Base-by-base conservation (phyloP, 2,329 filamentous ascomycete species). In the Trichoderma endophyticum region DNA sequence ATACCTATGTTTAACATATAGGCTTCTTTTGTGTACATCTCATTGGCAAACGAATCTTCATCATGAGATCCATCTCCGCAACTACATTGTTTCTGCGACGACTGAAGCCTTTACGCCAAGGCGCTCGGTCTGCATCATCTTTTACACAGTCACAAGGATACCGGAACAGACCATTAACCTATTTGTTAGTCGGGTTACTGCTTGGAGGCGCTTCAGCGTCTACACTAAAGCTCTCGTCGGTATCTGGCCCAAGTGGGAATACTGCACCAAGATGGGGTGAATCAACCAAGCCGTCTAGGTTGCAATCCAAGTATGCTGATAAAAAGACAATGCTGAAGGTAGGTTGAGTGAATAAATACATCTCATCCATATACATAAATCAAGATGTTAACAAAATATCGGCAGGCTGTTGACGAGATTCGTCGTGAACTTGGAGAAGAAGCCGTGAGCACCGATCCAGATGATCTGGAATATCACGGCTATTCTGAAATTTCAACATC, bases 401-500 rank as follows among this genome's bases (percentile, higher is more conserved):
- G 12, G 4, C 11, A 76, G 75, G 75, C 75, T 12, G 74, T 76
- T 28, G 70, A 68, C 26, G 73, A 76, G 28, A 70, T 76, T 21
- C 74, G 74, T n/a, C 39, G 30, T 24, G 32, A 69, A 1, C 30
- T 76, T n/a, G 89, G 89, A 26, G 83, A 89, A 51, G 89, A 91
- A 67, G 80, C 85, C 2, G 87, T 93, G 63, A 90, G 85, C 76
- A 89, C 87, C 14, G 90, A 93, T 76, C 83, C 88, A 57, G 89
- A 91, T 56, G 89, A 90, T 59, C 81, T 93, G 2, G 86, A 88
- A 24, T 81, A 84, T 60, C 91, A 93, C 77, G 90, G 91, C 15
- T 90, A 88, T 79, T 92, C 90, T 0, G 91, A 92, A 77, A 92
- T 90, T 90, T 92, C 90, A 0, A 88, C 89, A 1, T 87, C 90